Percentiles rank a stretch among this genome's conserved stretches.
phyloP scores from a whole-genome alignment of 2,329 filamentous ascomycete species.

The Taxawa tesnikishii region DNA sequence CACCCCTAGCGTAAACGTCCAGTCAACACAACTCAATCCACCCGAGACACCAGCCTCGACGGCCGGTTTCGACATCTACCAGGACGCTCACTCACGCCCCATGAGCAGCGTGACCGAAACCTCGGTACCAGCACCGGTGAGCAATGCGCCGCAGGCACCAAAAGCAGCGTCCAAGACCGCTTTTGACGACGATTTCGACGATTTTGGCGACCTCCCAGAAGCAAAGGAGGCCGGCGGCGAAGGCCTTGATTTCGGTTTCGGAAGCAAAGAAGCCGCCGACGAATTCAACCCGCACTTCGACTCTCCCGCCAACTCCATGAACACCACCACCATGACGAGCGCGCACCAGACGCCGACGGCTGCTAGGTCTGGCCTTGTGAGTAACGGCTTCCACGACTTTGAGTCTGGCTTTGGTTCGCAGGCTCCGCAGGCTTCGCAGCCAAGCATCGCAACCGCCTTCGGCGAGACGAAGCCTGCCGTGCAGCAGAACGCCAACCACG shows the following conservation, averaged over 20 bases:
- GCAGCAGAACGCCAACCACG: slow-evolving; percentile 40
- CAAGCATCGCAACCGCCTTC: slow-evolving; percentile 12
- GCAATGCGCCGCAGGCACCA: slow-evolving; percentile 12
- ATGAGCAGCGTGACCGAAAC: slow-evolving; percentile 15
- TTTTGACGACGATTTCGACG: slow-evolving; percentile 65
- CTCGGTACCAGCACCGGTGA: slow-evolving; percentile 12
- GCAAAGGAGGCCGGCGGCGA: slow-evolving; percentile 52
- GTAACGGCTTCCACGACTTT: slow-evolving; percentile 17
- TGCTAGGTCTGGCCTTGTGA: too few species aligned
- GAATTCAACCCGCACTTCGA: slow-evolving; percentile 79
- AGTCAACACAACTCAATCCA: not conserved
- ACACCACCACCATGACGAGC: slow-evolving; percentile 30
- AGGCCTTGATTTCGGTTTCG: slow-evolving; percentile 54
- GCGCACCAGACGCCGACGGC: slow-evolving; percentile 24
- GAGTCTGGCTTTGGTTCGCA: slow-evolving; percentile 8
- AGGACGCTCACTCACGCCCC: slow-evolving; percentile 16
- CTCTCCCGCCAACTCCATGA: slow-evolving; percentile 41
- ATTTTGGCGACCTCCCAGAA: slow-evolving; percentile 73
- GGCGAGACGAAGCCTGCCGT: slow-evolving; percentile 7
- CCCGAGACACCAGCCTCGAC: slow-evolving; percentile 5
- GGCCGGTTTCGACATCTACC: slow-evolving; percentile 13
- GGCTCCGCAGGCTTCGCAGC: slow-evolving; percentile 9
- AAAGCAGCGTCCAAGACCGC: slow-evolving; percentile 31
- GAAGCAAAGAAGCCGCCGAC: slow-evolving; percentile 48
- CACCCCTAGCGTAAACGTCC: slow-evolving; percentile 3